phyloP scores from a whole-genome alignment of 2,329 filamentous ascomycete genomes.

The Fusarium sp. region DNA sequence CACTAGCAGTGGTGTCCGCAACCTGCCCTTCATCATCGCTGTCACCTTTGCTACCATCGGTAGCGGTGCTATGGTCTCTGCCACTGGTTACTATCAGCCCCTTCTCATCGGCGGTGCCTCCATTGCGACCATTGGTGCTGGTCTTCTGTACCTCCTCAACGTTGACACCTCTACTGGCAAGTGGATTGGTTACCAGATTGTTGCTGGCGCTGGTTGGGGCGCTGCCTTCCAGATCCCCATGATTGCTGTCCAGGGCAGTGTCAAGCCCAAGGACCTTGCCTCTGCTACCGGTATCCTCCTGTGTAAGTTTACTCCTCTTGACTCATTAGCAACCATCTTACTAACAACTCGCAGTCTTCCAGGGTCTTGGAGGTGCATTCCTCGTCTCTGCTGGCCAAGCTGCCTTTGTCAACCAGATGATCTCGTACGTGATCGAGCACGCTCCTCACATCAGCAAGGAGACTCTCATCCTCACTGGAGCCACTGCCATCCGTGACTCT shows the following conservation, averaged over 20 bases:
- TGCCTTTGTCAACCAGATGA: conserved; percentile 60
- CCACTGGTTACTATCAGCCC: conserved; percentile 57
- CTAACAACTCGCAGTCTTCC: conserved; percentile 53
- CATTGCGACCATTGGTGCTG: conserved; percentile 58
- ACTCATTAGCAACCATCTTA: background rate
- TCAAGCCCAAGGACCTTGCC: conserved; percentile 57
- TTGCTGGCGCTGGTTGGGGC: conserved; percentile 63
- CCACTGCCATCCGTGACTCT: conserved; percentile 66
- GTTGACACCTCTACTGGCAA: conserved; percentile 53
- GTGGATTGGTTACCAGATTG: conserved; percentile 67
- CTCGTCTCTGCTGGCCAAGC: conserved; percentile 62
- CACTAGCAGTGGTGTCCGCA: conserved; percentile 57
- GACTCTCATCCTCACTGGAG: conserved; percentile 57
- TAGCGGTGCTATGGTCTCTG: conserved; percentile 55
- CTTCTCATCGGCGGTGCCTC: conserved; percentile 59
- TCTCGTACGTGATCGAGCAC: conserved; percentile 49
- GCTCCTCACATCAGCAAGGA: conserved; percentile 53
- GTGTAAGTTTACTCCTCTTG: conserved; percentile 47
- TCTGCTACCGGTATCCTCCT: conserved; percentile 62
- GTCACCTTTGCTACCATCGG: conserved; percentile 57
- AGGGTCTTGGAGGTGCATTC: conserved; percentile 64
- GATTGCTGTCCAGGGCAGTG: conserved; percentile 60
- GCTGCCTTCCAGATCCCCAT: conserved; percentile 62
- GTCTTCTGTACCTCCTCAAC: conserved; percentile 57
- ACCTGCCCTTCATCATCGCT: conserved; percentile 59